A percentile compares a stretch with the other conserved stretches of the same genome.
phyloP scores from a whole-genome alignment of 1,284 basidiomycete species.

The Xerocomus nothofagi region DNA sequence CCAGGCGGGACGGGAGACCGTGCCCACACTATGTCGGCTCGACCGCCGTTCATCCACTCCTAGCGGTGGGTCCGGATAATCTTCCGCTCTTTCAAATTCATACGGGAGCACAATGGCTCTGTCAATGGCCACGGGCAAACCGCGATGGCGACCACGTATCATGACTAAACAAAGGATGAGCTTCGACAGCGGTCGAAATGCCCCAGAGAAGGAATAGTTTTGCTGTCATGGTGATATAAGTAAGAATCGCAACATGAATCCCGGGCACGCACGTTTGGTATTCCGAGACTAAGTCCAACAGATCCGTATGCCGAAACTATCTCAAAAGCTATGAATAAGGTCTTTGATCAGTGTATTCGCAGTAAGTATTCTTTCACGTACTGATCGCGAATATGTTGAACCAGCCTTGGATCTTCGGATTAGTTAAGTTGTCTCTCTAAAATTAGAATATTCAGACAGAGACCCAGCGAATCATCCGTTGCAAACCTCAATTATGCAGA shows the following conservation, averaged over 20 bases:
- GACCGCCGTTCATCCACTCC: conserved; percentile 14
- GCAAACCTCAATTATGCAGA: conserved; percentile 86
- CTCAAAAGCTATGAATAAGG: conserved; percentile 65
- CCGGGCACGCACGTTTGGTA: conserved; percentile 49
- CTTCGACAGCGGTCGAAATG: conserved; percentile 81
- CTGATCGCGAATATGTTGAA: conserved; percentile 80
- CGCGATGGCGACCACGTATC: conserved; percentile 91
- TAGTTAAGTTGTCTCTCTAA: conserved; percentile 58
- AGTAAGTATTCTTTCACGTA: conserved; percentile 38
- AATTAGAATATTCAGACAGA: conserved; percentile 4
- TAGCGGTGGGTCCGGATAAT: conserved; percentile 8
- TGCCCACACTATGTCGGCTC: conserved; percentile 1
- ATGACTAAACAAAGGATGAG: conserved; percentile 85
- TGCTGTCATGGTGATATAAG: conserved; percentile 40
- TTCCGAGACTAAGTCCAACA: conserved; percentile 80
- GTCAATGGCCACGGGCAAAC: conserved; percentile 86
- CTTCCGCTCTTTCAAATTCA: conserved; percentile 43
- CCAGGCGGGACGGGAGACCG: neutral
- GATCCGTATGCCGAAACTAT: conserved; percentile 90
- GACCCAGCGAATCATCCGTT: neutral
- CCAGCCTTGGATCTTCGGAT: conserved; percentile 55
- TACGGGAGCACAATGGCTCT: conserved; percentile 78
- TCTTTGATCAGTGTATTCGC: conserved; percentile 1
- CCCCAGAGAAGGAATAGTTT: conserved; percentile 80
- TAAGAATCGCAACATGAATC: neutral